Base-by-base conservation (phyloP, 768 basidiomycete species). In the Trametes elegans region DNA sequence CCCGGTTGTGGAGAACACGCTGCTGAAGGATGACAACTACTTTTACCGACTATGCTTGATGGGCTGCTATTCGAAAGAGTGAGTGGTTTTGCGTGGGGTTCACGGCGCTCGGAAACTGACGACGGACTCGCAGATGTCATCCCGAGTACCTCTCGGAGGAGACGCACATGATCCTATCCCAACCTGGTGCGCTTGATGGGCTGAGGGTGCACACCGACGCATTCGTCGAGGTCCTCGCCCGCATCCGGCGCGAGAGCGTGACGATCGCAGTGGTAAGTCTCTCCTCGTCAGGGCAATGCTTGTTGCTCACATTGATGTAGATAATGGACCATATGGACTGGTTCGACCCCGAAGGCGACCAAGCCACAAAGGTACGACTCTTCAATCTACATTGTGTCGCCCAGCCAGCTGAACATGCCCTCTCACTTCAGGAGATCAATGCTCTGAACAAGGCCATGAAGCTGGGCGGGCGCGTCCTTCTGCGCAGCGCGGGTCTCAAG, bases 1-100 rank as follows among this genome's bases (percentile, higher is more conserved):
- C 38, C 68, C 68, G 19, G 61, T 69, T 32, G 60, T 66, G 18
- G 57, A 61, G 50, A 60, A 55, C 21, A 62, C 65, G 4, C 61
- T 66, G 48, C 34, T 57, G 36, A 24, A 27, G 45, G 46, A 52
- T 19, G 47, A 44, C 45, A 60, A 60, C 54, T 60, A 60, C 54
- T 60, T 60, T 34, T 60, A 60, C 41, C 53, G 59, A 11, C 40
- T 60, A 31, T 60, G 59, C 39, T 24, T 60, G 49, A 40, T 35
- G 49, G 59, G 59, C 1, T 29, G 41, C 10, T 60, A 60, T 31
- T 55, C 44, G 28, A 38, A 60, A 41, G 49, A 53, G 57, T 58
- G 35, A 39, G 57, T 49, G 43, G 3, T 44, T 5, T 3, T 29
- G n/a, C 7, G 26, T 26, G 21, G 11, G 16, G 32, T 18, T 24